Conservation (phyloP, 108 stramenopile species). For the Pseudonitzschia pungens region DNA sequence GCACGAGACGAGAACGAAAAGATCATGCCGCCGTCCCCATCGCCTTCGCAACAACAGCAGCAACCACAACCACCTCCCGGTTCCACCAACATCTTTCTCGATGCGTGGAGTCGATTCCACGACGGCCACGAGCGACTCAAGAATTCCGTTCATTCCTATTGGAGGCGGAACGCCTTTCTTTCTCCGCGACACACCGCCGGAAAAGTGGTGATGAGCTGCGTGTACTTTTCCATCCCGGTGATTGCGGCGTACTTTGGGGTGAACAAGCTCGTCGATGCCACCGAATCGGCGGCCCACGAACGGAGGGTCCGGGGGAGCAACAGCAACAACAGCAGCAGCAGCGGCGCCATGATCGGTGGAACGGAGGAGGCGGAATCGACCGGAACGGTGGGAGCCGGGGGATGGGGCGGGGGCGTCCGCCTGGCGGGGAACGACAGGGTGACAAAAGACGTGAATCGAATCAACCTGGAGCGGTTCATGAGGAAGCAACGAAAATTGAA, state of each 20-base stretch:
- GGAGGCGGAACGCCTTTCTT: constrained; percentile 38
- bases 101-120: constrained; percentile 27
- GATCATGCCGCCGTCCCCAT: no score
- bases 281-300: constrained; percentile 60
- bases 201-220: constrained; percentile 64
- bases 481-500: constrained; percentile 49
- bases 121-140: constrained; percentile 44
- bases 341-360: constrained; percentile 31
- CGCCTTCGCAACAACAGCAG: no score
- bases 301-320: constrained; percentile 29
- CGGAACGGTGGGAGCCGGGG: constrained; percentile 66
- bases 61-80: no score
- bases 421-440: constrained; percentile 56
- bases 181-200: constrained; percentile 67
- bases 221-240: constrained; percentile 78
- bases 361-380: constrained; percentile 24
- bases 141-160: constrained; percentile 54
- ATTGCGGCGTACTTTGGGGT: constrained; percentile 68
- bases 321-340: constrained; percentile 6
- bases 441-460: constrained; percentile 61
- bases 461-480: constrained; percentile 65
- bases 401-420: constrained; percentile 70
- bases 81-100: no score
- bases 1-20: no score
- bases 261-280: constrained; percentile 62